phyloP scores from a whole-genome alignment of 2,329 filamentous ascomycete genomes.

The Bisporella sp. region DNA sequence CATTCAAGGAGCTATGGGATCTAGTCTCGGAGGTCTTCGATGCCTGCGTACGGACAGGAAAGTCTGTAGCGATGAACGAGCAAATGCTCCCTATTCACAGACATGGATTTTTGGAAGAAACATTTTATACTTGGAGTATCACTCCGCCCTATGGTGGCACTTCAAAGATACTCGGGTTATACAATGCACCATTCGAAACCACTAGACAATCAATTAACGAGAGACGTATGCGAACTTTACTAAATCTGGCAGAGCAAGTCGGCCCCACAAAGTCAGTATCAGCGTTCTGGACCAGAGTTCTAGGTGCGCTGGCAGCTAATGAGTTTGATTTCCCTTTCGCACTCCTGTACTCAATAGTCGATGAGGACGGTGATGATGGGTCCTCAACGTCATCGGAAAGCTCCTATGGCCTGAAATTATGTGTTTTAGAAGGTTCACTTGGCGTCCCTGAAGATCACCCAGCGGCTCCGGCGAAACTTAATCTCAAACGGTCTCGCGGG shows the following conservation, averaged over 20 bases:
- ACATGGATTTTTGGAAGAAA: conserved; percentile 65
- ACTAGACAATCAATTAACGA: conserved; percentile 69
- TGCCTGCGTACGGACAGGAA: conserved; percentile 59
- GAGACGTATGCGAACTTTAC: conserved; percentile 67
- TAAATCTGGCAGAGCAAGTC: conserved; percentile 69
- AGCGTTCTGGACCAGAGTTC: conserved; percentile 64
- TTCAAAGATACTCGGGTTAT: conserved; percentile 65
- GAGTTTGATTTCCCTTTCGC: conserved; percentile 70
- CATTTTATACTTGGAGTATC: conserved; percentile 76
- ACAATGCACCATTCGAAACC: conserved; percentile 76
- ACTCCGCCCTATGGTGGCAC: conserved; percentile 69
- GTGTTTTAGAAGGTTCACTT: conserved; percentile 64
- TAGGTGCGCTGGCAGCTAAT: conserved; percentile 62
- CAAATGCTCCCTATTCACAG: conserved; percentile 68
- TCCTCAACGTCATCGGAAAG: conserved; percentile 63
- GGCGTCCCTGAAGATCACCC: conserved; percentile 60
- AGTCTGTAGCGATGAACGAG: conserved; percentile 75
- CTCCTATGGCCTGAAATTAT: conserved; percentile 51
- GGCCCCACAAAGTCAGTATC: conserved; percentile 62
- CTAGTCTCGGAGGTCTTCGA: conserved; percentile 61
- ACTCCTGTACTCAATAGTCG: conserved; percentile 66
- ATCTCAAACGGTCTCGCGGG: conserved; percentile 60
- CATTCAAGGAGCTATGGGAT: conserved; percentile 70
- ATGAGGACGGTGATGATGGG: conserved; percentile 59
- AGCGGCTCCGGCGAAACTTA: conserved; percentile 53